Base-by-base conservation (phyloP, 108 stramenopile genomes). In the Conticribra guillardii region DNA sequence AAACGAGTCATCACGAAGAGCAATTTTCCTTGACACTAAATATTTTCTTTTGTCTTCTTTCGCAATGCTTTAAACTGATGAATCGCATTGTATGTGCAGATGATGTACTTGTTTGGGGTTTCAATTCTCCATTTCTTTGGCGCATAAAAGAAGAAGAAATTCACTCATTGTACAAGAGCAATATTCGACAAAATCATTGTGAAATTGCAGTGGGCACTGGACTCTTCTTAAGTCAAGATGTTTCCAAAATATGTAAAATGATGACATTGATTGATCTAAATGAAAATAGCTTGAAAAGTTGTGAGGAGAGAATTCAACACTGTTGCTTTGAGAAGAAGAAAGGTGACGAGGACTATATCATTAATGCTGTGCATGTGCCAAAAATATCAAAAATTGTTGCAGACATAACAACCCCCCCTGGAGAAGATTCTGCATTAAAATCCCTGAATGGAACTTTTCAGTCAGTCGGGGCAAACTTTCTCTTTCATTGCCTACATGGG, bases 111-210 rank as follows among this genome's bases (percentile, higher is more conserved):
- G 67, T 76, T 18, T 76, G 74, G 74, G 74, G 69, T 30, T 76
- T 76, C 61, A 76, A 76, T 21, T 76, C 74, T 5, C 74, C 74
- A 15, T 76, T 76, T 46, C 33, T 69, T 7, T 76, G 74, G 74
- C 52, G 67, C 7, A 76, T 76, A 24, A 16, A 47, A 26, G 53
- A 70, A 48, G n/a, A 67, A 5, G 74, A 69, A 26, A 61, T 76
- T 1, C 34, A 58, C 15, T 41, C 68, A 0, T 37, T 76, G 19
- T 76, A 76, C 50, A 7, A 17, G 7, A 15, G 41, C 4, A 76
- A 76, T 56, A 47, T 63, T 18, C 30, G 67, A 2, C 7, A 16
- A 32, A 23, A 48, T 33, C 74, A 76, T 31, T 67, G 54, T 44
- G 74, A 76, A 61, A 69, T 76, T 26, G 74, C 66, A 4, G 74